phyloP scores from a whole-genome alignment of 257 asterid genomes.

The Solanum tacnaense region DNA sequence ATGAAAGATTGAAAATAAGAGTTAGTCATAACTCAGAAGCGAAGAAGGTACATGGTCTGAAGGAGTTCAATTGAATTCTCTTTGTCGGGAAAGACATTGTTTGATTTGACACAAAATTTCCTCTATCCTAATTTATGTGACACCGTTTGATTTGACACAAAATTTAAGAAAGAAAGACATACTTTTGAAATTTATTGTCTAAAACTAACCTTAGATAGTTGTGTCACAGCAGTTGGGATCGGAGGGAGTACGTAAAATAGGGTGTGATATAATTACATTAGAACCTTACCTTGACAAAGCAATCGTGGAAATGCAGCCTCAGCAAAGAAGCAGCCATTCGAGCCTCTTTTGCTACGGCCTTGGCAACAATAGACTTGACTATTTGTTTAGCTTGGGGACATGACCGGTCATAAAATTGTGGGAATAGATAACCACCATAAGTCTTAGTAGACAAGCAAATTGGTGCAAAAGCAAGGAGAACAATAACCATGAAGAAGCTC shows the following conservation, averaged over 20 bases:
- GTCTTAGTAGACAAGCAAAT: slow-evolving; percentile 31
- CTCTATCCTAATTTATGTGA: not conserved
- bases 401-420: slow-evolving; percentile 67
- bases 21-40: not conserved
- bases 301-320: slow-evolving; percentile 87
- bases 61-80: too few species aligned
- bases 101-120: too few species aligned
- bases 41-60: too few species aligned
- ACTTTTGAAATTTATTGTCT: too few species aligned
- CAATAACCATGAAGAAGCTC: slow-evolving; percentile 21
- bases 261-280: not conserved
- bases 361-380: slow-evolving; percentile 52
- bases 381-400: slow-evolving; percentile 62
- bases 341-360: slow-evolving; percentile 68
- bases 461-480: slow-evolving; percentile 46
- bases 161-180: too few species aligned
- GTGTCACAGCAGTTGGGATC: not conserved
- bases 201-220: not conserved
- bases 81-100: too few species aligned
- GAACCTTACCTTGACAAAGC: slow-evolving; percentile 69
- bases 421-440: slow-evolving; percentile 53
- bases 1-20: not conserved
- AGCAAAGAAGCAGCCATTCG: slow-evolving; percentile 92
- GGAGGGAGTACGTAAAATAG: not conserved
- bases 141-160: not conserved